Conservation (phyloP, 2,329 filamentous ascomycete species). For the Apiospora sp. region DNA sequence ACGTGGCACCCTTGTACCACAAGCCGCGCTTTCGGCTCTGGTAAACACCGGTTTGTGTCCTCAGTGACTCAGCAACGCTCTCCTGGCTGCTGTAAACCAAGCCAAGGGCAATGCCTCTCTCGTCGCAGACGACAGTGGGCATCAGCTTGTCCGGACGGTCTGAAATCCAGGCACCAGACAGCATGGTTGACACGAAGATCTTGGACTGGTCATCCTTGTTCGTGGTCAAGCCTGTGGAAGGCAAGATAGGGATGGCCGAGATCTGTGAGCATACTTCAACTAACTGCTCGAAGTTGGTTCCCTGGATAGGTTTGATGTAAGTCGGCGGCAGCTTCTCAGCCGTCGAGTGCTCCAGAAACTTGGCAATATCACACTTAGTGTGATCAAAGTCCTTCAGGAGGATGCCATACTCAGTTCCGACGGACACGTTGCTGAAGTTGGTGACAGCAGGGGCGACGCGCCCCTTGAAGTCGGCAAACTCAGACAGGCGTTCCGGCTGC, state of each 20-base stretch:
- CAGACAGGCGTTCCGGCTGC: constrained; percentile 70
- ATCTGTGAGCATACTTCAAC: constrained; percentile 57
- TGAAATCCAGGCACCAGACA: constrained; percentile 78
- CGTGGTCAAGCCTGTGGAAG: constrained; percentile 74
- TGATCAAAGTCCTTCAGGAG: constrained; percentile 62
- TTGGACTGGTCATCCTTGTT: constrained; percentile 67
- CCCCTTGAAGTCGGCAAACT: constrained; percentile 62
- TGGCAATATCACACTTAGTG: constrained; percentile 47
- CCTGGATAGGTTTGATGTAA: constrained; percentile 60
- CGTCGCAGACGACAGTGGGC: constrained; percentile 90
- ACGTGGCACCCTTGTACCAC: constrained; percentile 96
- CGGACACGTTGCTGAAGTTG: constrained; percentile 52
- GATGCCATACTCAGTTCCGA: constrained; percentile 58
- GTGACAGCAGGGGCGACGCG: constrained; percentile 62
- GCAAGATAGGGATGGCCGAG: constrained; percentile 75
- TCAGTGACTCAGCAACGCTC: constrained; percentile 86
- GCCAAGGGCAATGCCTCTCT: constrained; percentile 83
- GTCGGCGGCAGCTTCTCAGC: constrained; percentile 52
- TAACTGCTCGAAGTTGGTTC: constrained; percentile 52
- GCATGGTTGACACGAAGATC: constrained; percentile 73
- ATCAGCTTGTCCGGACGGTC: constrained; percentile 86
- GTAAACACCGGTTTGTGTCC: constrained; percentile 83
- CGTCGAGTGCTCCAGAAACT: constrained; percentile 54
- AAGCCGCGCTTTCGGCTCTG: constrained; percentile 94
- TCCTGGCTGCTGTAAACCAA: constrained; percentile 94